Conservation (phyloP, 2,329 filamentous ascomycete species). For the Aureobasidium sp. region DNA sequence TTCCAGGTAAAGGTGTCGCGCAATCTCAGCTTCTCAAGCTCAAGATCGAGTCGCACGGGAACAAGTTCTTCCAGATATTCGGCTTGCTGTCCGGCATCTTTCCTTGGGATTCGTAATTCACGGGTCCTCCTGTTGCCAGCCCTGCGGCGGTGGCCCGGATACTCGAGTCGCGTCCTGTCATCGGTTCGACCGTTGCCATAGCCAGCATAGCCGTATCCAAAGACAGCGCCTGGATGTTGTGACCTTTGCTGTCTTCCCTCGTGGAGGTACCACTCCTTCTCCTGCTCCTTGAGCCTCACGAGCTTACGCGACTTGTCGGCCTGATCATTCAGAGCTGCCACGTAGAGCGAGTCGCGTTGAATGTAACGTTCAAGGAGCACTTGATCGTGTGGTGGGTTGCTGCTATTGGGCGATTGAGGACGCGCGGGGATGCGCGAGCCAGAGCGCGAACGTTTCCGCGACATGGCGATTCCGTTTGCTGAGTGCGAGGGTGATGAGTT, state of each 20-base stretch:
- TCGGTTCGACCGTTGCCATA: constrained; percentile 84
- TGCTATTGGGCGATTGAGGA: constrained; percentile 22
- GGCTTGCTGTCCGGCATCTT: constrained; percentile 76
- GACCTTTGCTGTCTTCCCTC: constrained; percentile 56
- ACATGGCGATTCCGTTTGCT: constrained; percentile 31
- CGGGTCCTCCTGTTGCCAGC: constrained; percentile 70
- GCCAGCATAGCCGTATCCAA: constrained; percentile 71
- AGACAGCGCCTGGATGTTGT: constrained; percentile 52
- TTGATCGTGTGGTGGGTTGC: constrained; percentile 24
- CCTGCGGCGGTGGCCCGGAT: constrained; percentile 68
- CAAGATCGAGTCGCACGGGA: constrained; percentile 84
- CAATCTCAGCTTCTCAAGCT: constrained; percentile 90
- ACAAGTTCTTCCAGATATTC: constrained; percentile 89
- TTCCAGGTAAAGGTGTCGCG: constrained; percentile 99
- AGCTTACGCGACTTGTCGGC: constrained; percentile 36
- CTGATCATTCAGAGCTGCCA: constrained; percentile 47
- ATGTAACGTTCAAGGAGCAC: constrained; percentile 56
- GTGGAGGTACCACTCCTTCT: constrained; percentile 60
- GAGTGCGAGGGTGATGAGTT: constrained; percentile 23
- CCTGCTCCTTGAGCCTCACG: constrained; percentile 57
- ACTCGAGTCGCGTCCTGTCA: constrained; percentile 62
- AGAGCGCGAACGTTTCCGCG: constrained; percentile 54
- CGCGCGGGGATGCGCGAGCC: constrained; percentile 46
- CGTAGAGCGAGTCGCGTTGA: constrained; percentile 55
- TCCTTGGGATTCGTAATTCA: constrained; percentile 65